phyloP scores from a whole-genome alignment of 1,284 basidiomycete genomes.

The Ceratobasidium sp. region DNA sequence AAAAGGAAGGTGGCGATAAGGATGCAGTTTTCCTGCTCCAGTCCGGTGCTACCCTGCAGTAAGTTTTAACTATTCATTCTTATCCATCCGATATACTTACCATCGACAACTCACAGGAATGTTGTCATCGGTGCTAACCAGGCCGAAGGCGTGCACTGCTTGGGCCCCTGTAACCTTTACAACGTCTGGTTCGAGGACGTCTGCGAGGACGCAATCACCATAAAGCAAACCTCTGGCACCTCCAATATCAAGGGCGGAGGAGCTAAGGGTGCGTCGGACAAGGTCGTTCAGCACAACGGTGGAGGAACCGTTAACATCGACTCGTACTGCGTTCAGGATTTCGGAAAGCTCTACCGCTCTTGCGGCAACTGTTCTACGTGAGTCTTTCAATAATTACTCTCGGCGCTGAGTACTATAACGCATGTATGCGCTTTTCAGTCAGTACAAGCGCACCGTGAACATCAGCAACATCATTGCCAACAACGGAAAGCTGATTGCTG shows the following conservation, averaged over 20 bases:
- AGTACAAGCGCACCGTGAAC: too few relatives aligned
- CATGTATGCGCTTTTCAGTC: too few relatives aligned
- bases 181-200: slow-evolving; percentile 52
- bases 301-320: slow-evolving; percentile 41
- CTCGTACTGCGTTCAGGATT: slow-evolving; percentile 36
- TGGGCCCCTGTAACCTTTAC: slow-evolving; percentile 60
- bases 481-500: too few relatives aligned
- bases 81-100: slow-evolving; percentile 59
- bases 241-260: slow-evolving; percentile 46
- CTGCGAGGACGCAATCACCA: slow-evolving; percentile 53
- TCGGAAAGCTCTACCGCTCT: slow-evolving; percentile 44
- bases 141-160: slow-evolving; percentile 62
- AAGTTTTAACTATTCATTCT: slow-evolving; percentile 56
- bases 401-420: too few relatives aligned
- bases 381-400: too few relatives aligned
- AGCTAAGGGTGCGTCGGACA: slow-evolving; percentile 44
- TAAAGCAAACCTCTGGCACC: slow-evolving; percentile 29
- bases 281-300: slow-evolving; percentile 49
- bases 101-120: slow-evolving; percentile 51
- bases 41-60: slow-evolving; percentile 19
- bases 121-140: slow-evolving; percentile 62
- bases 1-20: slow-evolving; percentile 16
- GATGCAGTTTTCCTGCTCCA: slow-evolving; percentile 15
- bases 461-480: too few relatives aligned
- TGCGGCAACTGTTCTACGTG: slow-evolving; percentile 48